phyloP scores from a whole-genome alignment of 352 stramenopile species.

The Phytophthora meadii region DNA sequence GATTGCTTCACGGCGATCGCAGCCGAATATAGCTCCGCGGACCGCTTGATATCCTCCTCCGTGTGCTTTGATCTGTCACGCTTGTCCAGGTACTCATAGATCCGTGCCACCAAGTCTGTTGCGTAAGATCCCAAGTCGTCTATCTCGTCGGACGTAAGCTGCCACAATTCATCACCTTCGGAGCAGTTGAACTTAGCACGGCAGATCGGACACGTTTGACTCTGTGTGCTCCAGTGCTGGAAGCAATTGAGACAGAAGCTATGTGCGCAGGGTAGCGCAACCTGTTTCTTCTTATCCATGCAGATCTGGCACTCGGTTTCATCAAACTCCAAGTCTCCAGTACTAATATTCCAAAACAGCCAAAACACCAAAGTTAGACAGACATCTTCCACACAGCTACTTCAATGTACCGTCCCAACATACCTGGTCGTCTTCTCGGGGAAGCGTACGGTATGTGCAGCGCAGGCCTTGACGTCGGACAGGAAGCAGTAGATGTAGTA shows the following conservation, averaged over 20 bases:
- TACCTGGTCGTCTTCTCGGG: constrained; percentile 48
- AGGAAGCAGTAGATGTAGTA: constrained; percentile 89
- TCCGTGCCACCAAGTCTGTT: constrained; percentile 76
- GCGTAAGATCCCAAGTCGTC: constrained; percentile 77
- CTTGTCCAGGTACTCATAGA: constrained; percentile 85
- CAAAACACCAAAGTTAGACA: constrained; percentile 19
- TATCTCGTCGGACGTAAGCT: constrained; percentile 75
- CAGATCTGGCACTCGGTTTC: constrained; percentile 86
- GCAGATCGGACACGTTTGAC: constrained; percentile 81
- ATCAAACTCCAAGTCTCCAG: constrained; percentile 60
- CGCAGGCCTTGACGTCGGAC: constrained; percentile 73
- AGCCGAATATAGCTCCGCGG: constrained; percentile 50
- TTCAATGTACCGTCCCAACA: constrained; percentile 9
- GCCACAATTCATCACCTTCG: constrained; percentile 79
- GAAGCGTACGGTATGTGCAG: constrained; percentile 66
- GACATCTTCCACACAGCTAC: constrained; percentile 6
- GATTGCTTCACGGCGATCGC: constrained; percentile 55
- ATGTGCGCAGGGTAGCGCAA: constrained; percentile 74
- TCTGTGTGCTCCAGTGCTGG: constrained; percentile 84
- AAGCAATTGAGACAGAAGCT: constrained; percentile 85
- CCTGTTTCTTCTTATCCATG: constrained; percentile 88
- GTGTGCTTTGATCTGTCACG: constrained; percentile 51
- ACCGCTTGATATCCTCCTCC: constrained; percentile 56
- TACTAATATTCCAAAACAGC: constrained; percentile 24
- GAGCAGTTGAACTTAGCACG: constrained; percentile 76